Evolutionary conservation across 306 rosid genomes (phyloP), one percentile per base, ranked within the genome.

Genomic region (Arachis hypogaea): DNA sequence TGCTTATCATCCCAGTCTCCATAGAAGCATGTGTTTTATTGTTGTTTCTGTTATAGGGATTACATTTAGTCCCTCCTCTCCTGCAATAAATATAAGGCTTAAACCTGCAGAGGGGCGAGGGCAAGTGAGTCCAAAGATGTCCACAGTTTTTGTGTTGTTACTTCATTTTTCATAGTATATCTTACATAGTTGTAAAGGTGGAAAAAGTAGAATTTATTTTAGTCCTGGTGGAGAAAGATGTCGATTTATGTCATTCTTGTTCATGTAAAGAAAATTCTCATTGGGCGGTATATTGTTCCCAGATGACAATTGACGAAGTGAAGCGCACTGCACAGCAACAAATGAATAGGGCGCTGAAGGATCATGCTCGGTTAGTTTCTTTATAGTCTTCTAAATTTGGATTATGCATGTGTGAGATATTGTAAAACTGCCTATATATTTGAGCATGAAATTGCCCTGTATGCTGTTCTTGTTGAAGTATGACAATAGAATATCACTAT

Each of bases 261-360:
- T 66, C 52, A 54, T 55, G 74, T 47, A 56, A 29, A 40, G 16
- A 63, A 70, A 12, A 36, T 77, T 47, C 63, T 79, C 9, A 79
- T 70, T 65, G 44, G 69, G 80, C 60, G 58, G 36, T 63, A 68
- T 82, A 49, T 74, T 85, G 66, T 86, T 86, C 74, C 63, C 79
- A 94, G 98, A 84, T 75, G 90, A 94, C 89, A 59, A 86, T 94
- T 70, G 92, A 89, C 82, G 99, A 83, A 81, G 91, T 94, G 77
- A 94, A 86, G 88, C 99, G 97, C 70, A 88, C 89, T 85, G 99
- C 97, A 60, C 99, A 94, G 80, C 89, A 92, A 66, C 97, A 94
- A 82, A 92, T 94, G 87, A 94, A 82, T 72, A 88, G 87, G 78
- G 99, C 97, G 75, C 84, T 94, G 74, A 94, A 90, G 83, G 92